These are phyloP conservation scores for Dunaliella primolecta DNA, from an alignment of 139 green algal genomes.

Conservation along the genomic window DNA sequence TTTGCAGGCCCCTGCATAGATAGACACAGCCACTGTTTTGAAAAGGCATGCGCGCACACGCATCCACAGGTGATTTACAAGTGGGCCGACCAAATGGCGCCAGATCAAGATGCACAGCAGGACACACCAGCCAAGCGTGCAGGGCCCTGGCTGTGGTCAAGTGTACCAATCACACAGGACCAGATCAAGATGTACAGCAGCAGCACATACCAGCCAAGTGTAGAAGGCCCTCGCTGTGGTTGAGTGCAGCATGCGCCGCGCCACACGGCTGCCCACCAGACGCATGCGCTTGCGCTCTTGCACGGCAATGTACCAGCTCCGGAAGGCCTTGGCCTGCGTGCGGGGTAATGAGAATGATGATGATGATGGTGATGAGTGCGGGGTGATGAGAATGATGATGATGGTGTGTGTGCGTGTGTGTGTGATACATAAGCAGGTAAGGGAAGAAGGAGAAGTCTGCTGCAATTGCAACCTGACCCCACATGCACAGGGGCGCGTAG, in stretches of 20 bases:
- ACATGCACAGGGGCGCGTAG: no score
- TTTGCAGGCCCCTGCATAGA: no score
- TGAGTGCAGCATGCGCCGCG: conserved; percentile 24
- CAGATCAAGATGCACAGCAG: no score
- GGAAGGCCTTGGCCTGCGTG: conserved; percentile 39
- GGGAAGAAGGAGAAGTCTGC: no score
- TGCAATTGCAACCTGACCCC: no score
- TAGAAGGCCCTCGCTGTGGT: conserved; percentile 32
- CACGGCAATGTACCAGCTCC: conserved; percentile 40
- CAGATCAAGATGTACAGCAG: no score
- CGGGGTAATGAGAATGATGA: background rate
- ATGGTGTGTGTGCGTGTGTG: background rate
- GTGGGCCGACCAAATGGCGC: no score
- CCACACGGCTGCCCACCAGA: conserved; percentile 30
- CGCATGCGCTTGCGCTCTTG: conserved; percentile 39
- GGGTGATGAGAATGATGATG: background rate
- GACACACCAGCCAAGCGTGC: no score
- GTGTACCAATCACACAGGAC: no score
- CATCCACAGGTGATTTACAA: no score
- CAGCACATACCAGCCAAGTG: conserved; percentile 30
- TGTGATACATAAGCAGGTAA: no score
- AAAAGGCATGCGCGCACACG: background rate
- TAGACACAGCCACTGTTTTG: background rate
- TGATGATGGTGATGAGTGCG: background rate
- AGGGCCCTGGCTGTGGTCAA: no score